A percentile compares a stretch with the other conserved stretches of the same genome.
phyloP scores from a whole-genome alignment of 345 rosid species.

The Fremontodendron californicum region DNA sequence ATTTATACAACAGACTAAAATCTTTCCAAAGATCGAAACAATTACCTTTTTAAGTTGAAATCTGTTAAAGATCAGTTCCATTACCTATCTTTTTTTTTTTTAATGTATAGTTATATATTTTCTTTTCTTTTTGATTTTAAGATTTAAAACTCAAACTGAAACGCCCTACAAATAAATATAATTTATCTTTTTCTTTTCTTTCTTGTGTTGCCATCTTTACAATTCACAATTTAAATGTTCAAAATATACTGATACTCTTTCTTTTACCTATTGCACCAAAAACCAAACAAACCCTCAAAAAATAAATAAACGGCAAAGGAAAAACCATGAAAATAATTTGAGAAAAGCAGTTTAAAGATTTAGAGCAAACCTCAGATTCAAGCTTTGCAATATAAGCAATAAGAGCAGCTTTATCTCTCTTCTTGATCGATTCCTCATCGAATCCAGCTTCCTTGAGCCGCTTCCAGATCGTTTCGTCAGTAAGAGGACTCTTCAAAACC shows the following conservation, averaged over 20 bases:
- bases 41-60: neutral
- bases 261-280: neutral
- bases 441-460: conserved; percentile 87
- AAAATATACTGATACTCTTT: neutral
- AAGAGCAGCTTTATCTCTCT: conserved; percentile 81
- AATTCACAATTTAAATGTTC: neutral
- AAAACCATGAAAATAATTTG: neutral
- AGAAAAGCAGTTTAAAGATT: neutral
- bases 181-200: neutral
- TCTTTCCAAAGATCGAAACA: neutral
- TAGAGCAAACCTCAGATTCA: conserved; percentile 67
- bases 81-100: neutral
- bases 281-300: neutral
- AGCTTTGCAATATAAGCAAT: conserved; percentile 85
- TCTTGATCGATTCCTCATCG: conserved; percentile 75
- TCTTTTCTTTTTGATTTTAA: neutral
- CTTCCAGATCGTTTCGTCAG: conserved; percentile 69
- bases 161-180: neutral
- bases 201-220: neutral
- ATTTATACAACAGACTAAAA: neutral
- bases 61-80: neutral
- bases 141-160: neutral
- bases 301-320: neutral
- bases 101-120: neutral
- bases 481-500: conserved; percentile 57